Evolutionary conservation across 2,329 filamentous ascomycete genomes (phyloP).

Genomic region (Lasiodiplodia citricola): DNA sequence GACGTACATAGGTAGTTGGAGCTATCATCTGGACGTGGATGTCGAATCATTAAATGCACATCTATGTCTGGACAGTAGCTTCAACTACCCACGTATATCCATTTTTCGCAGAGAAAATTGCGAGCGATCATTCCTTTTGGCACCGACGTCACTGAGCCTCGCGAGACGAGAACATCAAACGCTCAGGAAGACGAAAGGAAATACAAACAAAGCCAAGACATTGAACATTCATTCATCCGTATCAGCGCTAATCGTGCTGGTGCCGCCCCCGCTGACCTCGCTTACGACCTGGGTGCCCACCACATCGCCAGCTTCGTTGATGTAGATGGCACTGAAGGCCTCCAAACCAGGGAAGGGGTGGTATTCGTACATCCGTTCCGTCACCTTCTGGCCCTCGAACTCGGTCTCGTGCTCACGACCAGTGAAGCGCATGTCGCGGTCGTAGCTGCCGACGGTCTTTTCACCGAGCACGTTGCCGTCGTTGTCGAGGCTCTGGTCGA

Average conservation of each 20-base stretch:
- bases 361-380: constrained; percentile 61
- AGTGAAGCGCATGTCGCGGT: constrained; percentile 60
- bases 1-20: no score
- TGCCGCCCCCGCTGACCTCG: constrained; percentile 59
- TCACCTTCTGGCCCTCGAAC: constrained; percentile 52
- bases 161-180: not conserved
- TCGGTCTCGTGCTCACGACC: constrained; percentile 52
- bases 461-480: constrained; percentile 53
- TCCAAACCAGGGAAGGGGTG: constrained; percentile 56
- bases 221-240: constrained; percentile 6
- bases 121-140: no score
- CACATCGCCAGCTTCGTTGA: constrained; percentile 54
- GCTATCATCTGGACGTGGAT: no score
- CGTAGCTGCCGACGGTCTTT: constrained; percentile 56
- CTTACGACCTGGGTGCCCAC: constrained; percentile 59
- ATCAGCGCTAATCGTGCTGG: constrained; percentile 54
- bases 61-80: no score
- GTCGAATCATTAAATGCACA: no score
- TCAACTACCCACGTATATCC: no score
- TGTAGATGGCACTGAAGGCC: constrained; percentile 55
- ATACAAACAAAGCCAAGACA: not conserved
- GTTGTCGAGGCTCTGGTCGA: constrained; percentile 62
- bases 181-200: not conserved
- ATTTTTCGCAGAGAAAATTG: no score
- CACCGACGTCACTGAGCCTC: no score